phyloP scores from a whole-genome alignment of 2,329 filamentous ascomycete species.

The Hyphodiscus sp. region DNA sequence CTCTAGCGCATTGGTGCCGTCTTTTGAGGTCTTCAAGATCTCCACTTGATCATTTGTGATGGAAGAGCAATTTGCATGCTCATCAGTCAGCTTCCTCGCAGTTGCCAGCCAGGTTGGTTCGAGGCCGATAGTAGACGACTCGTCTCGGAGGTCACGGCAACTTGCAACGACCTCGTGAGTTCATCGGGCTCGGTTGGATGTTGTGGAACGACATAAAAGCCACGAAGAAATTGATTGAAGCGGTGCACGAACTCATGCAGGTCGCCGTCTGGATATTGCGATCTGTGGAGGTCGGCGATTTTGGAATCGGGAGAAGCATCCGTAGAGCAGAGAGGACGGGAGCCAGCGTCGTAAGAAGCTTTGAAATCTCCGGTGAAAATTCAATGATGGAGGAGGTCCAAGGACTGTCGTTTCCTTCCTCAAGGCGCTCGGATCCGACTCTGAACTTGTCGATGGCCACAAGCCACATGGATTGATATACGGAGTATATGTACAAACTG shows the following conservation, averaged over 20 bases:
- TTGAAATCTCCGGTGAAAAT: background rate
- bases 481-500: no score
- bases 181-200: background rate
- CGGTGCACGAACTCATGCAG: background rate
- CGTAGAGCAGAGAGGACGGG: no score
- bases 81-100: background rate
- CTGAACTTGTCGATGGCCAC: no score
- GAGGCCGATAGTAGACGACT: no score
- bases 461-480: no score
- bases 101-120: no score
- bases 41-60: background rate
- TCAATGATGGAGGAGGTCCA: background rate
- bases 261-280: background rate
- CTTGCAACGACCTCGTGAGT: no score
- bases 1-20: background rate
- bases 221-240: background rate
- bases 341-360: no score
- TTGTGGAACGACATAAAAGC: background rate
- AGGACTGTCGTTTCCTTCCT: background rate
- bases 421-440: no score
- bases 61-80: background rate
- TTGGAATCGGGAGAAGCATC: background rate
- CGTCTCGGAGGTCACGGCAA: no score
- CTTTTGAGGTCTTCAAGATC: background rate
- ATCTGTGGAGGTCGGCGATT: background rate